phyloP scores from a whole-genome alignment of 805 yeast genomes.

The Candida easanensis region DNA sequence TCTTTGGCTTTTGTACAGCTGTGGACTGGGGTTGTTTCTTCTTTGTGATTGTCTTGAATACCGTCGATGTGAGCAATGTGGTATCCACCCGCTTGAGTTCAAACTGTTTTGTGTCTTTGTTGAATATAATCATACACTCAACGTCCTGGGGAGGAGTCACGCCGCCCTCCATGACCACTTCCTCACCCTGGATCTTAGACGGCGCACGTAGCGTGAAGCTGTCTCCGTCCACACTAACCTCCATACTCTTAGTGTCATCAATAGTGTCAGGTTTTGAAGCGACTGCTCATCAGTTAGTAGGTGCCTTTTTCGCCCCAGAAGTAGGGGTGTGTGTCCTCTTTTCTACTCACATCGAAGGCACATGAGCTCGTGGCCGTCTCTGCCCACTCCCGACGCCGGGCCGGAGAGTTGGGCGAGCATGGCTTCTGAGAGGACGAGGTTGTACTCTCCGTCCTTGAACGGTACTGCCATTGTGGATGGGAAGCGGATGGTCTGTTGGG shows the following conservation, averaged over 20 bases:
- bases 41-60: background rate
- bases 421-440: slow-evolving; percentile 19
- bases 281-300: slow-evolving; percentile 7
- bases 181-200: slow-evolving; percentile 12
- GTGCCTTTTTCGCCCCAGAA: background rate
- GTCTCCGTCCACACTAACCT: slow-evolving; percentile 12
- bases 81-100: slow-evolving; percentile 18
- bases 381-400: background rate
- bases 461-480: too few relatives aligned
- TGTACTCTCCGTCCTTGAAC: slow-evolving; percentile 31
- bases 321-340: background rate
- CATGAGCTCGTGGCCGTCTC: slow-evolving; percentile 18
- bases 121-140: slow-evolving; percentile 25
- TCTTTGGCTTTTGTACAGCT: slow-evolving; percentile 2
- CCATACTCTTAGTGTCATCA: slow-evolving; percentile 14
- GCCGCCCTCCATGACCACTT: slow-evolving; percentile 18
- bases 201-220: slow-evolving; percentile 19
- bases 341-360: slow-evolving; percentile 24
- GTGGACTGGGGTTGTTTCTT: background rate
- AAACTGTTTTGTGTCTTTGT: slow-evolving; percentile 15
- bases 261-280: slow-evolving; percentile 15
- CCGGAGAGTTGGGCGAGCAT: slow-evolving; percentile 11
- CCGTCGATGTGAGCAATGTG: slow-evolving; percentile 11
- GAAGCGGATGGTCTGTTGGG: too few relatives aligned
- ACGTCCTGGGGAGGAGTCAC: slow-evolving; percentile 10